phyloP scores from a whole-genome alignment of 202 grass and related monocot genomes.

The Zoysia matrella region DNA sequence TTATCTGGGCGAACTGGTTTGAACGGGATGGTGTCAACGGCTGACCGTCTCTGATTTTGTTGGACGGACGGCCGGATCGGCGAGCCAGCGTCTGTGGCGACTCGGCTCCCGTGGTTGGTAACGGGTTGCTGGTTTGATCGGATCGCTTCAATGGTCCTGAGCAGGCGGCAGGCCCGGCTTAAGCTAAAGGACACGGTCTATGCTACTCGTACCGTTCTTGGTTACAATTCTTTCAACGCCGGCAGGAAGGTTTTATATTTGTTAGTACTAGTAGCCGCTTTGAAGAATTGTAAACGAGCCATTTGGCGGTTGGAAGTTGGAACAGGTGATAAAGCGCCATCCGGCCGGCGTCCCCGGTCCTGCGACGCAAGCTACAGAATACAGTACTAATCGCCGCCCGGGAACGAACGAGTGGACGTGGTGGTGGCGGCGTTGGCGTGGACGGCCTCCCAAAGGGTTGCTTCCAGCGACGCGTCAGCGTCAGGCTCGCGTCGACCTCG shows the following conservation, averaged over 20 bases:
- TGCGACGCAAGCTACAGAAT: no score
- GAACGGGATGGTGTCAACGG: constrained; percentile 16
- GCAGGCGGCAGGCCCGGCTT: no score
- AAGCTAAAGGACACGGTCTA: background rate
- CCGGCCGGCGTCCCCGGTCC: no score
- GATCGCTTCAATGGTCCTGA: constrained; percentile 38
- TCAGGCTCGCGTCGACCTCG: no score
- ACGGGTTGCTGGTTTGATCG: constrained; percentile 33
- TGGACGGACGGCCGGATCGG: background rate
- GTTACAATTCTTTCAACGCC: background rate
- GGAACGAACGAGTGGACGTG: no score
- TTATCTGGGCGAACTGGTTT: constrained; percentile 1
- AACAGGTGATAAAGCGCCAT: no score
- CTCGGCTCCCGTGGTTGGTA: constrained; percentile 38
- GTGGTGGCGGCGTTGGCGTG: no score
- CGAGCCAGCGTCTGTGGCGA: background rate
- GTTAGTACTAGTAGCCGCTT: background rate
- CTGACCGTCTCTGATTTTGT: background rate
- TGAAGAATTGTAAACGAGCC: background rate
- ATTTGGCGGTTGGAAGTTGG: no score
- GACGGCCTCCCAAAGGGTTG: no score
- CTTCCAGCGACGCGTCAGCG: no score
- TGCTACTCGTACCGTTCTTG: no score
- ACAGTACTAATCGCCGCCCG: no score
- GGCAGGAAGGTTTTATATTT: background rate